Evolutionary conservation across 495 filamentous ascomycete genomes (phyloP).

Genomic region (Neurospora tetraspora): DNA sequence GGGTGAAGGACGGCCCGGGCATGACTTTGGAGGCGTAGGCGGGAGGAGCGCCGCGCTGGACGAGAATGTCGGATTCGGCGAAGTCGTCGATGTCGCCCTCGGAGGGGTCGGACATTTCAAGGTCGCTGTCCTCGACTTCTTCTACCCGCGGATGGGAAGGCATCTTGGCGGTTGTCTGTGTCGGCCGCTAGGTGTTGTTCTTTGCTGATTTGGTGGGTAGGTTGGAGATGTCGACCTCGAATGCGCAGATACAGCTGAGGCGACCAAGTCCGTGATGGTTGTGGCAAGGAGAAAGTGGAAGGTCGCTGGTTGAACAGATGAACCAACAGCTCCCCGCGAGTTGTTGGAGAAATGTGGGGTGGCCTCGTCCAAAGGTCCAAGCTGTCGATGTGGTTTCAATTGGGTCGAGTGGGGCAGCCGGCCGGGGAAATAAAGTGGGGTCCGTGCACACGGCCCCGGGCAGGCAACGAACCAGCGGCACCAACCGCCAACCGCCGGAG

Average conservation of each 20-base stretch:
- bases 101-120: conserved; percentile 64
- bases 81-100: conserved; percentile 56
- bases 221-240: background rate
- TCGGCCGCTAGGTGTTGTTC: too few relatives aligned
- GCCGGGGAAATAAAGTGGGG: conserved; percentile 16
- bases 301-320: background rate
- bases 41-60: conserved; percentile 3
- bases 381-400: conserved; percentile 6
- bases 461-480: background rate
- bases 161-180: conserved; percentile 42
- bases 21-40: conserved; percentile 1
- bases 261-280: background rate
- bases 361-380: background rate
- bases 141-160: conserved; percentile 72
- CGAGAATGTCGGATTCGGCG: conserved; percentile 36
- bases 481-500: background rate
- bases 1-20: background rate
- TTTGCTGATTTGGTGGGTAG: too few relatives aligned
- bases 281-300: background rate
- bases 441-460: conserved; percentile 4
- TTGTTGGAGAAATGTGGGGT: conserved; percentile 4
- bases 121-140: conserved; percentile 76
- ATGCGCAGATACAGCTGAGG: background rate
- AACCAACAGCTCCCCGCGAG: background rate
- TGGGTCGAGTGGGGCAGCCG: background rate